Base-by-base conservation (phyloP, 2,329 filamentous ascomycete genomes). In the Cercospora zeina region DNA sequence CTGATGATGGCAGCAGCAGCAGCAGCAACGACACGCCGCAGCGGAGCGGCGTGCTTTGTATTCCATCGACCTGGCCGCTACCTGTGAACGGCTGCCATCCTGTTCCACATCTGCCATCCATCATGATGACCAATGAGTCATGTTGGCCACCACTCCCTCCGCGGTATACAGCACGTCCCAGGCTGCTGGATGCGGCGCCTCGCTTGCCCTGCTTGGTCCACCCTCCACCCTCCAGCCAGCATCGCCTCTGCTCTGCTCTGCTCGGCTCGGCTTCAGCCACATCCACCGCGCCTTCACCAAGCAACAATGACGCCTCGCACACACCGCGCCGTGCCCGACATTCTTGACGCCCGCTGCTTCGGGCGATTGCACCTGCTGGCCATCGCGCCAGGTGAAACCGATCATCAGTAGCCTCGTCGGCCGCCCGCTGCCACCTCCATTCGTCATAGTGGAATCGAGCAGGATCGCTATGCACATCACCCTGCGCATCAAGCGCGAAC, bases 251-350 rank as follows among this genome's bases (percentile, higher is more conserved):
- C n/a, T n/a, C n/a, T n/a, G n/a, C n/a, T n/a, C n/a, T n/a, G n/a
- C n/a, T n/a, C n/a, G n/a, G n/a, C n/a, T n/a, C n/a, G n/a, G 61
- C 54, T 66, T 59, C 64, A 59, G 64, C 64, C 64, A 66, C 64
- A 63, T 50, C 57, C 61, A 50, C 62, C 58, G 37, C 24, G 24
- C 3, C 24, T 27, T 27, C 59, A 56, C 58, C 58, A 61, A 57
- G 60, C 54, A 6, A 49, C 58, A 56, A 59, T 65, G 64, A 65
- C 64, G 62, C 54, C 57, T 47, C 50, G 30, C 51, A 58, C 54
- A 60, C 60, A 57, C 60, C 30, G 56, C 58, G 59, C 55, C 62
- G 39, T 19, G 53, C 50, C 53, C 57, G 21, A 57, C 62, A 67
- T 65, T 67, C 62, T 65, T 51, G 55, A 67, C 60, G 61, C 33